Evolutionary conservation across 495 filamentous ascomycete genomes (phyloP).

Genomic region (Friedmanniomyces simplex): DNA sequence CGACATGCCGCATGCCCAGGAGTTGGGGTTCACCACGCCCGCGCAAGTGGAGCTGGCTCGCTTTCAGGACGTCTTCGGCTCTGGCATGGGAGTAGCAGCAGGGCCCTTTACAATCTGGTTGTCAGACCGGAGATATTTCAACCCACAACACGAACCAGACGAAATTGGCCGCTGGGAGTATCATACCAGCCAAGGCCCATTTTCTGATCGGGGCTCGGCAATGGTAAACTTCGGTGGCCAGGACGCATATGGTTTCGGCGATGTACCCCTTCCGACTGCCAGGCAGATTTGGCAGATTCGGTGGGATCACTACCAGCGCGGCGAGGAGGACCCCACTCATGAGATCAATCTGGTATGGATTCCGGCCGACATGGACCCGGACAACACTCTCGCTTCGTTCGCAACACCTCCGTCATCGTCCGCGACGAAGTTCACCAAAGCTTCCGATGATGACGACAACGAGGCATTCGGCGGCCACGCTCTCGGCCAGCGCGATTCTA

Average conservation of each 20-base stretch:
- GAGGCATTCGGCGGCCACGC: too few relatives aligned
- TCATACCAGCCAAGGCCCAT: background rate
- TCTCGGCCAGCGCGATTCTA: background rate
- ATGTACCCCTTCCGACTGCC: background rate
- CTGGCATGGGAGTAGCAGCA: background rate
- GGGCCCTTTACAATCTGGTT: conserved; percentile 1
- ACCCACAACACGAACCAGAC: background rate
- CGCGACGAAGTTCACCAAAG: too few relatives aligned
- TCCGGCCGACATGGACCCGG: background rate
- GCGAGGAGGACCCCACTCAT: background rate
- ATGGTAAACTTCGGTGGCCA: conserved; percentile 3
- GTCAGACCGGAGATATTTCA: background rate
- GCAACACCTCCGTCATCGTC: too few relatives aligned
- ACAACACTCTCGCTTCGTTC: background rate
- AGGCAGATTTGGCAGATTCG: background rate
- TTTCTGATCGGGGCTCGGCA: background rate
- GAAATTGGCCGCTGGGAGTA: background rate
- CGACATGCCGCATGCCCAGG: background rate
- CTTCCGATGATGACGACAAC: too few relatives aligned
- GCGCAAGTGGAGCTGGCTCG: background rate
- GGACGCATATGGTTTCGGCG: background rate
- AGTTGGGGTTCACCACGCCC: background rate
- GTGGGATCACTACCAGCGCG: background rate
- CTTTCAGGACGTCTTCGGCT: background rate
- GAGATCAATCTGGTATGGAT: conserved; percentile 5